Percentiles rank a stretch among this genome's conserved stretches.
These are phyloP conservation scores for Dalbergia cochinchinensis DNA, from an alignment of 306 rosid genomes.

Conservation along the genomic window DNA sequence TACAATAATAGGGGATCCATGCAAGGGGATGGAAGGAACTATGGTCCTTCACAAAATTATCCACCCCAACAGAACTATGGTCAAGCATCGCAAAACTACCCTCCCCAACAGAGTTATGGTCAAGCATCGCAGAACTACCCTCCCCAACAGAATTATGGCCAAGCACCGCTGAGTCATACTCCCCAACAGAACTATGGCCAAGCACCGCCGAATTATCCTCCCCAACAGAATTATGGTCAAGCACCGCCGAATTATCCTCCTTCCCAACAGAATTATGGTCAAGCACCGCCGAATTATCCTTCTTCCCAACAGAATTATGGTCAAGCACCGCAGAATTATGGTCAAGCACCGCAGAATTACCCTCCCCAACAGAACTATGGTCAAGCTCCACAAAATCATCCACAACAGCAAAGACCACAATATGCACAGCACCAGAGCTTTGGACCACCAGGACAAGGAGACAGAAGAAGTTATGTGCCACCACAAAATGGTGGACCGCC, in stretches of 20 bases:
- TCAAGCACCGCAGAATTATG: constrained; percentile 40
- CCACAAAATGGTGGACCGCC: constrained; percentile 57
- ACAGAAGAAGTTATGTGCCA: constrained; percentile 42
- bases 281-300: constrained; percentile 36
- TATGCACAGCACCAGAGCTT: constrained; percentile 48
- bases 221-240: constrained; percentile 54
- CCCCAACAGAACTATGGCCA: constrained; percentile 46
- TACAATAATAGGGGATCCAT: constrained; percentile 50
- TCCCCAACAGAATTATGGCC: constrained; percentile 54
- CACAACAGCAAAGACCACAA: constrained; percentile 6
- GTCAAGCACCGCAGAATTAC: constrained; percentile 36
- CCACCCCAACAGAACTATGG: constrained; percentile 56
- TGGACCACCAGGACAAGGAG: constrained; percentile 51
- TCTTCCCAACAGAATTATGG: constrained; percentile 46
- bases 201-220: constrained; percentile 50
- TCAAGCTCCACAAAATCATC: constrained; percentile 43
- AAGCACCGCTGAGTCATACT: constrained; percentile 30
- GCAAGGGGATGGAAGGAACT: constrained; percentile 69
- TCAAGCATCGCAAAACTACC: constrained; percentile 45
- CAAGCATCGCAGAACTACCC: constrained; percentile 38
- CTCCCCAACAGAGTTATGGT: constrained; percentile 49
- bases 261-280: constrained; percentile 47
- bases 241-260: constrained; percentile 36
- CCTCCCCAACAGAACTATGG: constrained; percentile 53
- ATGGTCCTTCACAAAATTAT: constrained; percentile 55